Conservation (phyloP, 1,139 yeast genomes). For the Scheffersomyces quercinus region DNA sequence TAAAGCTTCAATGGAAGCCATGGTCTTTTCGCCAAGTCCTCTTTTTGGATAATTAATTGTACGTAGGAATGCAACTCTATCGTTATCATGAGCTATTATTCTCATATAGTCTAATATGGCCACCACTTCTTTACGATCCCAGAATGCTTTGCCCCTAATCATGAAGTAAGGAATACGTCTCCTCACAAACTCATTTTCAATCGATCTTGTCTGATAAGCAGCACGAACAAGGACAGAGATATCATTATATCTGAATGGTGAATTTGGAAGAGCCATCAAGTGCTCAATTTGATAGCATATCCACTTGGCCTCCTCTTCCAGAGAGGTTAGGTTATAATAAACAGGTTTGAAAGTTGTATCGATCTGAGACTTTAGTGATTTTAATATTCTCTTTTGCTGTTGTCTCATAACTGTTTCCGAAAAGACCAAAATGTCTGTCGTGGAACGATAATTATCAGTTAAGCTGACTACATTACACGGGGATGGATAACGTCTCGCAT, state of each 20-base stretch:
- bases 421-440: constrained; percentile 60
- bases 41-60: constrained; percentile 62
- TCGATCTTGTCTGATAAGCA: constrained; percentile 52
- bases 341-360: constrained; percentile 48
- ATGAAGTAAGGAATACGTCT: constrained; percentile 63
- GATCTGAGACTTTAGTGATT: constrained; percentile 49
- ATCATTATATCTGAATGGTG: constrained; percentile 49
- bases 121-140: constrained; percentile 74
- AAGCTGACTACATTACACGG: constrained; percentile 42
- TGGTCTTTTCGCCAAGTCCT: constrained; percentile 68
- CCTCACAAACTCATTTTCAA: constrained; percentile 63
- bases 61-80: constrained; percentile 58
- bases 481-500: constrained; percentile 20
- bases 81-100: constrained; percentile 56
- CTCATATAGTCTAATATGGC: constrained; percentile 65
- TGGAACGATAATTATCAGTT: constrained; percentile 78
- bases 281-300: constrained; percentile 57
- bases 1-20: constrained; percentile 36
- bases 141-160: constrained; percentile 72
- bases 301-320: constrained; percentile 56
- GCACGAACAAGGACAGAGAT: constrained; percentile 73
- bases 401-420: constrained; percentile 71
- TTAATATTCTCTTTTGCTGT: constrained; percentile 47
- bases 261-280: constrained; percentile 38
- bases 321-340: constrained; percentile 36